These are phyloP conservation scores for Ambrosiella beaveri DNA, from an alignment of 2,329 filamentous ascomycete genomes.

Conservation along the genomic window DNA sequence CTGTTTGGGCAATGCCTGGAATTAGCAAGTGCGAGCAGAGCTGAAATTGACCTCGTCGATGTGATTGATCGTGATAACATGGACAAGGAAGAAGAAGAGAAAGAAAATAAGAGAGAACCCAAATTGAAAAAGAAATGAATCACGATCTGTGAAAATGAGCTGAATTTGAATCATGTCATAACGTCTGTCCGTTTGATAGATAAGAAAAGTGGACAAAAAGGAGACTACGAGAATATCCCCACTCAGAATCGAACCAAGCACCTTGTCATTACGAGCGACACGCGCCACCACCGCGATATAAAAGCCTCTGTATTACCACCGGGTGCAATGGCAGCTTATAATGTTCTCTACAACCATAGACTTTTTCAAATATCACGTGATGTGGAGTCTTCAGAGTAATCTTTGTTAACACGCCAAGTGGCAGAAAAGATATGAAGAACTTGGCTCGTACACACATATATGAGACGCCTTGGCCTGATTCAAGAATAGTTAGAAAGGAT, in stretches of 20 bases:
- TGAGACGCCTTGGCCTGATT: too few species aligned
- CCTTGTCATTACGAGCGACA: constrained; percentile 23
- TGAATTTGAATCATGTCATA: neutral
- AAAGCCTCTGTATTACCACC: constrained; percentile 14
- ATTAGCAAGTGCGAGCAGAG: too few species aligned
- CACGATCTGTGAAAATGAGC: neutral
- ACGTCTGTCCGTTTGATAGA: neutral
- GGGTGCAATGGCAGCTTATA: too few species aligned
- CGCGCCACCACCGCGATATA: constrained; percentile 23
- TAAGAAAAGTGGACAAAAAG: neutral
- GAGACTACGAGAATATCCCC: constrained; percentile 15
- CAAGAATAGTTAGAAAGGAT: too few species aligned
- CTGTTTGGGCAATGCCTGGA: too few species aligned
- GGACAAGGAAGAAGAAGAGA: neutral
- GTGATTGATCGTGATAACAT: neutral
- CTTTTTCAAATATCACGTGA: too few species aligned
- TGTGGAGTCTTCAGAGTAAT: too few species aligned
- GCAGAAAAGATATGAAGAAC: too few species aligned
- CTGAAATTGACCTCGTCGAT: neutral
- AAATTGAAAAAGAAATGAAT: neutral
- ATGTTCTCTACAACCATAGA: too few species aligned
- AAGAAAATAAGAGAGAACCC: neutral
- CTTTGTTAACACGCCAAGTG: too few species aligned
- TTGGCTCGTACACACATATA: too few species aligned
- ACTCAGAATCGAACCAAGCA: constrained; percentile 22